phyloP scores from a whole-genome alignment of 2,329 filamentous ascomycete genomes.

The Zelopaecilomyces penicillatus region DNA sequence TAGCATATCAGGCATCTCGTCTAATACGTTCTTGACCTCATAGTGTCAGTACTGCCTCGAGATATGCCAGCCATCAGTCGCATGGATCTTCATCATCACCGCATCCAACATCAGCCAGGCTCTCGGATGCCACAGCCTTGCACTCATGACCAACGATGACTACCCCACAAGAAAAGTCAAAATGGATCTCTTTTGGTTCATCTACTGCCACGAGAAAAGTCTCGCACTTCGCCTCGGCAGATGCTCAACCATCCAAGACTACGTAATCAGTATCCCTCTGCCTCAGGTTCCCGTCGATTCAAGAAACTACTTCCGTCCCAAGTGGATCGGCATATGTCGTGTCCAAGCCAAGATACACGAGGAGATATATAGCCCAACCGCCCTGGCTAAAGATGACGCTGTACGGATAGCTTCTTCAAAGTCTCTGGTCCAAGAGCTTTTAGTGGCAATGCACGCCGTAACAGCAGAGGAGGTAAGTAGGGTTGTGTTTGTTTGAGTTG shows the following conservation, averaged over 20 bases:
- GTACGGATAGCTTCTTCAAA: background rate
- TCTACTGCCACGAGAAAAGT: conserved; percentile 48
- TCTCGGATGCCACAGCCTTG: background rate
- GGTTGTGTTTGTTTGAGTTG: background rate
- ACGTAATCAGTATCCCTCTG: conserved; percentile 36
- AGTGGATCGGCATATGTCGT: conserved; percentile 32
- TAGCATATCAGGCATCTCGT: no score
- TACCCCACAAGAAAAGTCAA: conserved; percentile 8
- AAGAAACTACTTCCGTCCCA: conserved; percentile 16
- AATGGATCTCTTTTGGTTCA: conserved; percentile 44
- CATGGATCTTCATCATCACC: no score
- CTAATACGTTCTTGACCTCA: no score
- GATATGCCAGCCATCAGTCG: no score
- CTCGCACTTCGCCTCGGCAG: conserved; percentile 47
- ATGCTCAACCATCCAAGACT: conserved; percentile 46
- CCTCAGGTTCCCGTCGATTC: conserved; percentile 18
- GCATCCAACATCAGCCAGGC: background rate
- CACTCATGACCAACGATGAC: background rate
- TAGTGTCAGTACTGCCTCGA: no score
- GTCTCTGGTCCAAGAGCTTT: background rate
- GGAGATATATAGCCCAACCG: background rate
- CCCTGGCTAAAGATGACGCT: background rate
- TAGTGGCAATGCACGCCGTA: background rate
- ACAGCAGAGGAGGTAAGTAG: background rate
- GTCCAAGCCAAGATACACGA: background rate